Evolutionary conservation across 805 yeast species (phyloP), one percentile per base, ranked within the genome.

Genomic region (Schwanniomyces sp.): DNA sequence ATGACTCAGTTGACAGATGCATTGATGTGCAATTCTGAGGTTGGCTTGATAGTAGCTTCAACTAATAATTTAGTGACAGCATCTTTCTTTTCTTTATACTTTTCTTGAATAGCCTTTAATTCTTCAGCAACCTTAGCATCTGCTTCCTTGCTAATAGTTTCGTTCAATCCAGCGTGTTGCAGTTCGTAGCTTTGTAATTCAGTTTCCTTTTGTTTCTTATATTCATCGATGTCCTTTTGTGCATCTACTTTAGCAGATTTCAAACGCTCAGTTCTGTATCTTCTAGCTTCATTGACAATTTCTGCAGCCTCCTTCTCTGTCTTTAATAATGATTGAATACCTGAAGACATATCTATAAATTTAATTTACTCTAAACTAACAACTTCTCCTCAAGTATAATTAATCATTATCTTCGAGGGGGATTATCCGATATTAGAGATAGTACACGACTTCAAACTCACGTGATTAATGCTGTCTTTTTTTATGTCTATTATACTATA

Each of bases 291-390:
- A 61, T 91, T 80, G 52, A 94, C 98, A 54, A 91, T 88, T 58
- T 85, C 91, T 59, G 96, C 97, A n/a, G 99, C 98, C 61, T 89
- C 92, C 72, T 88, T 90, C 75, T 94, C 99, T 52, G 98, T 96
- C 78, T 87, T 85, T 52, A 85, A 75, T 49, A 85, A 79, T 54
- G 87, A 82, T 75, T 85, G 88, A 61, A 85, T 84, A 57, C 89
- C 90, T 43, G 68, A 61, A 17, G 64, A 60, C 64, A 60, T 61
- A 17, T 40, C 49, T n/a, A 42, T 38, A 37, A 21, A 18, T 18
- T 37, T 37, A 18, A 34, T 17, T 45, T 34, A 34, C 25, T 34
- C 8, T 17, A 7, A 29, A n/a, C 4, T 16, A 34, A n/a, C 30
- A 10, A 27, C 30, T 27, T 4, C 12, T 10, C 30, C 30, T 5